Evolutionary conservation across 2,329 filamentous ascomycete species (phyloP).

Genomic region (Diplodia scrobiculata): DNA sequence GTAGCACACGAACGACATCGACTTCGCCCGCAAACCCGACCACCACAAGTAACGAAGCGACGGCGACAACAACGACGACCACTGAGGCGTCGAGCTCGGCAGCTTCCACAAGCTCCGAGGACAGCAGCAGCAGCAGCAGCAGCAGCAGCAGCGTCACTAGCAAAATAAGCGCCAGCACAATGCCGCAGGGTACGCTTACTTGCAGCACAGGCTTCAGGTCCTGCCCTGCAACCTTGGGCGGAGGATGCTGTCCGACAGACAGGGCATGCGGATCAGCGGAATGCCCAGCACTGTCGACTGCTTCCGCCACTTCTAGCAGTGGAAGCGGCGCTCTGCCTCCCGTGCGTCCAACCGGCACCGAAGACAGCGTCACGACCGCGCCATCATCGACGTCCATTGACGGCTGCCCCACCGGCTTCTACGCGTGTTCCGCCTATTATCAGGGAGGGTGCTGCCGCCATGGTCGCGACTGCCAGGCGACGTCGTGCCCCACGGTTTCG

Average conservation of each 20-base stretch:
- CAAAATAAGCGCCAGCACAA: constrained; percentile 41
- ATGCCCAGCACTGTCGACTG: constrained; percentile 42
- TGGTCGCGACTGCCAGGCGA: constrained; percentile 78
- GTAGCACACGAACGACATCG: constrained; percentile 3
- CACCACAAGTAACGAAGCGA: constrained; percentile 25
- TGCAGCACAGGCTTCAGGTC: constrained; percentile 52
- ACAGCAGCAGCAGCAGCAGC: constrained; percentile 27
- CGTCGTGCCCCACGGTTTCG: constrained; percentile 67
- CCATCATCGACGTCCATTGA: constrained; percentile 43
- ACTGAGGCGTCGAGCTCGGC: neutral
- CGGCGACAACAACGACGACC: constrained; percentile 26
- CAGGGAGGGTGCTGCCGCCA: constrained; percentile 85
- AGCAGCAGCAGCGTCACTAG: neutral
- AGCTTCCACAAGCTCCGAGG: neutral
- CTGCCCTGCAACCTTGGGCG: constrained; percentile 51
- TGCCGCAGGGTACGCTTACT: constrained; percentile 30
- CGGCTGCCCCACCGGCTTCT: constrained; percentile 84
- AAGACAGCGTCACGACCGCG: constrained; percentile 45
- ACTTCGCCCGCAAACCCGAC: constrained; percentile 32
- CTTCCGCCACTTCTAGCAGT: constrained; percentile 40
- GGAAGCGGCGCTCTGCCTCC: constrained; percentile 45
- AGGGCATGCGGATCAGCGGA: constrained; percentile 48
- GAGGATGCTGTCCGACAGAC: constrained; percentile 54
- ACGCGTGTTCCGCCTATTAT: constrained; percentile 81
- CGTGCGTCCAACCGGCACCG: constrained; percentile 46